Evolutionary conservation across 805 yeast species (phyloP).

Genomic region (Sporopachydermia lactativora): DNA sequence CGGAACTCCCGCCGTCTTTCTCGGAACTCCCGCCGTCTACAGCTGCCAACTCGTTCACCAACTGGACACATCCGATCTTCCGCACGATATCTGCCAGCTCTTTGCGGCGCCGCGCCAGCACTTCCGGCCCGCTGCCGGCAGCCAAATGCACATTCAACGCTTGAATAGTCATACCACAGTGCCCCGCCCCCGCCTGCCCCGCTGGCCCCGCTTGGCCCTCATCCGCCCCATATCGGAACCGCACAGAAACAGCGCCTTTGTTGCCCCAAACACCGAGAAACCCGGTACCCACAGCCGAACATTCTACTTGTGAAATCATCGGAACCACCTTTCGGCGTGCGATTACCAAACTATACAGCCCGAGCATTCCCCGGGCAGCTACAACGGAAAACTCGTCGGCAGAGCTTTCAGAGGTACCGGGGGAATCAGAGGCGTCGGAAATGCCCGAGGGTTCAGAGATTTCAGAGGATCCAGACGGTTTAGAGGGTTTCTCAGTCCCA

Average conservation of each 20-base stretch:
- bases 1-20: no score
- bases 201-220: conserved; percentile 16
- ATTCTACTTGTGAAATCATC: conserved; percentile 26
- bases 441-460: no score
- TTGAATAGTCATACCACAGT: conserved; percentile 17
- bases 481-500: no score
- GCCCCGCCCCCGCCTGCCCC: conserved; percentile 8
- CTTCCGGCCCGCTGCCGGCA: conserved; percentile 30
- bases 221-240: conserved; percentile 25
- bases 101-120: conserved; percentile 27
- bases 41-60: no score
- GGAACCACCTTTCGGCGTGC: conserved; percentile 18
- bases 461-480: no score
- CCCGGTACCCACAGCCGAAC: conserved; percentile 40
- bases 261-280: conserved; percentile 44
- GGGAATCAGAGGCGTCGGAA: no score
- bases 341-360: conserved; percentile 34
- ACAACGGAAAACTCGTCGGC: conserved; percentile 21
- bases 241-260: conserved; percentile 41
- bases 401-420: conserved; percentile 14
- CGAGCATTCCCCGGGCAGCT: conserved; percentile 35
- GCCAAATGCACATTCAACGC: conserved; percentile 40
- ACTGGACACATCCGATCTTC: background rate
- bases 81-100: conserved; percentile 26
- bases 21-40: no score